phyloP scores from a whole-genome alignment of 345 rosid species.

The Leavenworthia alabamica region DNA sequence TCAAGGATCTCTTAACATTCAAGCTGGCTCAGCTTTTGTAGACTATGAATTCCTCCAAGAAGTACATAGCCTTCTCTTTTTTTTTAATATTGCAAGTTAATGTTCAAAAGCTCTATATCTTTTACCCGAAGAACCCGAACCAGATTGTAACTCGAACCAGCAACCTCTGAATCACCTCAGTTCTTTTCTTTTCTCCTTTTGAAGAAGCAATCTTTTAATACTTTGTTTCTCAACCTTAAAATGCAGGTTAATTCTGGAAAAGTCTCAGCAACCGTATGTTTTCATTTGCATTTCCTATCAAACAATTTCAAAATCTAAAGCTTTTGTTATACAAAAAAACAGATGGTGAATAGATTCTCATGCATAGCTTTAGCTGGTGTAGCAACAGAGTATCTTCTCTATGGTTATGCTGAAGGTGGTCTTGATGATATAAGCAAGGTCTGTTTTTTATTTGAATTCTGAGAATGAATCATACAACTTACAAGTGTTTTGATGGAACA shows the following conservation, averaged over 20 bases:
- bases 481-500: conserved; percentile 17
- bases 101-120: too few species aligned
- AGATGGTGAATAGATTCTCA: conserved; percentile 86
- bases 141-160: too few species aligned
- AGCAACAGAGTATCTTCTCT: conserved; percentile 69
- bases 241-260: conserved; percentile 69
- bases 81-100: too few species aligned
- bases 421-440: conserved; percentile 84
- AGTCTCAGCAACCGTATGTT: conserved; percentile 67
- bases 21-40: conserved; percentile 88
- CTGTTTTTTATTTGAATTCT: neutral
- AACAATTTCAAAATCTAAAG: neutral
- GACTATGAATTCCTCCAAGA: conserved; percentile 88
- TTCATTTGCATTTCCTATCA: neutral
- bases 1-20: conserved; percentile 88
- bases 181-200: neutral
- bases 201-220: neutral
- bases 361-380: conserved; percentile 90
- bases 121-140: too few species aligned
- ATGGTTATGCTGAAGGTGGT: conserved; percentile 80
- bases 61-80: conserved; percentile 33
- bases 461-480: neutral
- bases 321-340: conserved; percentile 3
- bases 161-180: too few species aligned
- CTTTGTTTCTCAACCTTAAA: neutral